These are phyloP conservation scores for Termitomyces bulborhizus DNA, from an alignment of 768 basidiomycete genomes.

Conservation along the genomic window DNA sequence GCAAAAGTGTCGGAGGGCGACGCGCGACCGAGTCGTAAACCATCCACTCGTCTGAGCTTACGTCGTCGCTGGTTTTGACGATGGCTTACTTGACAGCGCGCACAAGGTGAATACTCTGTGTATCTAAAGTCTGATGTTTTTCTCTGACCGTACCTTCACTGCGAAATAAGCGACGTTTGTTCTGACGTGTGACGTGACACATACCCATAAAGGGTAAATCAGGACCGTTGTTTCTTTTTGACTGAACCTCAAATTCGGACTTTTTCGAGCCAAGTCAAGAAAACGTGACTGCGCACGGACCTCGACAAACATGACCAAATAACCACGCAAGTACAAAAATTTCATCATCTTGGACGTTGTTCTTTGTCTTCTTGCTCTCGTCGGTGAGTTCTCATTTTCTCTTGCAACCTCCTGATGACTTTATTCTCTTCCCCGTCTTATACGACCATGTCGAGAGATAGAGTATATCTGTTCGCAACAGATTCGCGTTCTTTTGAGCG, in stretches of 20 bases:
- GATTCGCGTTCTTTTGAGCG: constrained; percentile 51
- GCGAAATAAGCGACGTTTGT: no score
- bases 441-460: constrained; percentile 83
- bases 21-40: no score
- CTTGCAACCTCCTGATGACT: constrained; percentile 39
- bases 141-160: no score
- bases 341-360: neutral
- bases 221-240: neutral
- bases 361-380: neutral
- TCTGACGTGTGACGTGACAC: no score
- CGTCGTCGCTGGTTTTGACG: no score
- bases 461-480: constrained; percentile 76
- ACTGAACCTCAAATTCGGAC: neutral
- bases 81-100: no score
- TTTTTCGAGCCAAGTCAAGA: neutral
- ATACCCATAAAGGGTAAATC: no score
- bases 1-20: no score
- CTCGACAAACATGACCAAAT: neutral
- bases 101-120: no score
- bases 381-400: constrained; percentile 1
- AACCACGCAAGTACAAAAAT: neutral
- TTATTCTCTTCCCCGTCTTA: constrained; percentile 91
- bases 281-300: constrained; percentile 1
- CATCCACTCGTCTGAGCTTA: no score
- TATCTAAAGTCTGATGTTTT: no score